These are phyloP conservation scores for Phaseolus lunatus DNA, from an alignment of 306 rosid species.

Conservation along the genomic window DNA sequence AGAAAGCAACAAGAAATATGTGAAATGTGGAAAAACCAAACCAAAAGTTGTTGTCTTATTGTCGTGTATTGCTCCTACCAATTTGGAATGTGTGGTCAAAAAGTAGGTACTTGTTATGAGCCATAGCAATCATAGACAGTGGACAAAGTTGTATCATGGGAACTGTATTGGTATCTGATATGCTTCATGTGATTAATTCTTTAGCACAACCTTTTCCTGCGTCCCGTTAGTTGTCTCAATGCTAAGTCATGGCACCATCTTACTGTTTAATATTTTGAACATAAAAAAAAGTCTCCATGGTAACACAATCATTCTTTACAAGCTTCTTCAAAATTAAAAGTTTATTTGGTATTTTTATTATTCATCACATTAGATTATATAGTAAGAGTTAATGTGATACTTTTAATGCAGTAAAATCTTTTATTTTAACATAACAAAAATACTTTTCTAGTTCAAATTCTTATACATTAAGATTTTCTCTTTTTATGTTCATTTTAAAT, in stretches of 20 bases:
- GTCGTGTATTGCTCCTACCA: constrained; percentile 47
- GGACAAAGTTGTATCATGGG: constrained; percentile 43
- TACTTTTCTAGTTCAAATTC: too few relatives aligned
- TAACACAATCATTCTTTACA: background rate
- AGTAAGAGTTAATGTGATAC: too few relatives aligned
- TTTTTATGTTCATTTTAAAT: too few relatives aligned
- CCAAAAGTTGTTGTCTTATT: constrained; percentile 41
- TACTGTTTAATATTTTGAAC: background rate
- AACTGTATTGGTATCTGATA: constrained; percentile 37
- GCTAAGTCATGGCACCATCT: background rate
- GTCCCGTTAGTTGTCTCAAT: background rate
- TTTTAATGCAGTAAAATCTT: too few relatives aligned
- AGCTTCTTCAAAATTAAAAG: too few relatives aligned
- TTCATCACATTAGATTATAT: too few relatives aligned
- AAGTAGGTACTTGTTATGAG: constrained; percentile 40
- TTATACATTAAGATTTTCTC: too few relatives aligned
- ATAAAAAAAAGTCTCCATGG: background rate
- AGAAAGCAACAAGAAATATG: constrained; percentile 54
- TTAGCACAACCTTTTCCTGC: background rate
- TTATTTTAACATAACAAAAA: too few relatives aligned
- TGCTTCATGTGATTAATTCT: constrained; percentile 34
- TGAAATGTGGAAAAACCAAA: constrained; percentile 47
- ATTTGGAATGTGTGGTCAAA: constrained; percentile 50
- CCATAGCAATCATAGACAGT: constrained; percentile 48
- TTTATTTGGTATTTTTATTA: too few relatives aligned